Base-by-base conservation (phyloP, 306 rosid species). In the Medicago ruthenica region DNA sequence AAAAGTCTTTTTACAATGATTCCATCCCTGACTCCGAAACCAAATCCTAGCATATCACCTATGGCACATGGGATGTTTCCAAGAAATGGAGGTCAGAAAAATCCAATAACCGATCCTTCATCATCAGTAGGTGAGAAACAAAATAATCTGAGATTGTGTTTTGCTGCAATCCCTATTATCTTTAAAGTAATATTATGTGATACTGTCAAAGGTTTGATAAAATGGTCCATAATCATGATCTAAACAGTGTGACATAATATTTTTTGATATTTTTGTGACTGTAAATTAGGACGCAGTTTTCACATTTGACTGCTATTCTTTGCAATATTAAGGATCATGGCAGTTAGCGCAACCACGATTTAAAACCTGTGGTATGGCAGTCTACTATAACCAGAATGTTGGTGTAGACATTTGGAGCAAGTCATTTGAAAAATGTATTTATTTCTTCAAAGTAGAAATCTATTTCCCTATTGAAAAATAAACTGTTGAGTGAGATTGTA, bases 61-160 rank as follows among this genome's bases (percentile, higher is more conserved):
- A 39, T 39, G 79, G 77, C 51, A 79, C 61, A 12, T 54, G 40
- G 20, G 69, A 80, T 59, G 61, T 64, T 50, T 74, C 85, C 84
- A 72, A 77, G 71, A 71, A 14, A 16, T 48, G 69, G 68, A 59
- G 67, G 54, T 31, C 47, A 27, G 27, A 84, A 45, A 77, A 54
- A 47, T 36, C 37, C 80, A 58, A 55, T 13, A 76, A 47, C 61
- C 31, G 47, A 68, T 74, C 83, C 80, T 76, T 60, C 80, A 40
- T 16, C 70, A 48, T 39, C 80, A 4, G 53, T 73, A 85, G 88
- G 96, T 90, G 60, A 82, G 37, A 70, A 17, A 45, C 51, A 45
- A 45, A 45, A 45, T 45, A 45, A 45, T 12, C 14, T 45, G n/a
- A 45, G n/a, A 45, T 45, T 45, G 51, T 45, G 6, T 45, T 45